Evolutionary conservation across 2,329 filamentous ascomycete genomes (phyloP).

Genomic region (Arachnomyces sp.): DNA sequence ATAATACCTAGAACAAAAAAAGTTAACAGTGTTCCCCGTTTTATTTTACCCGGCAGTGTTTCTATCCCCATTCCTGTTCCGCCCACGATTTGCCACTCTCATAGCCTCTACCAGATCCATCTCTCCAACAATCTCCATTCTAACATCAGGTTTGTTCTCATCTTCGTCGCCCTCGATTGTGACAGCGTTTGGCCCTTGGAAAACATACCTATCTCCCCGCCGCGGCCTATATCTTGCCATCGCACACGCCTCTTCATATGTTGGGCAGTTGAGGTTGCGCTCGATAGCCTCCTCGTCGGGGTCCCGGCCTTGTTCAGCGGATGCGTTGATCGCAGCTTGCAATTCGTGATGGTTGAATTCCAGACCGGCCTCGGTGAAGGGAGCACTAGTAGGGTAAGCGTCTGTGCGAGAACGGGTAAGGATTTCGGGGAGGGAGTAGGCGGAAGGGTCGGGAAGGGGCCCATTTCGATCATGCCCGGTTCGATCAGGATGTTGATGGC

Average conservation of each 20-base stretch:
- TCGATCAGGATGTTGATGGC: background rate
- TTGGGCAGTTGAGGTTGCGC: constrained; percentile 12
- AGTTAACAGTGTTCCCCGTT: too few species aligned
- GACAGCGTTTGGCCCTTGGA: constrained; percentile 11
- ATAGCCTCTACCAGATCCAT: constrained; percentile 16
- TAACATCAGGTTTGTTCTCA: constrained; percentile 1
- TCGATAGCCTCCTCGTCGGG: constrained; percentile 14
- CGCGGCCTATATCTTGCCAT: constrained; percentile 7
- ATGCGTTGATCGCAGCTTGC: constrained; percentile 13
- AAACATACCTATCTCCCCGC: constrained; percentile 11
- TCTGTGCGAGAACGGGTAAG: constrained; percentile 8
- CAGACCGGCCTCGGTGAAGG: constrained; percentile 2
- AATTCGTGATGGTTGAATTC: constrained; percentile 9
- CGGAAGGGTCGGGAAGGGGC: too few species aligned
- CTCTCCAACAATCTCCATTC: constrained; percentile 11
- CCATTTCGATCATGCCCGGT: too few species aligned
- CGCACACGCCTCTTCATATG: constrained; percentile 13
- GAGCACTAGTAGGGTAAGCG: constrained; percentile 3
- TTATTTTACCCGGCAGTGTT: too few species aligned
- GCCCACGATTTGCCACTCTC: constrained; percentile 11
- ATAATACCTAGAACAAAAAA: too few species aligned
- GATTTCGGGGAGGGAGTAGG: constrained; percentile 9
- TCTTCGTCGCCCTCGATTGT: background rate
- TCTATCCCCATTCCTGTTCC: too few species aligned
- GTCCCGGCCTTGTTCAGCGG: constrained; percentile 11